phyloP scores from a whole-genome alignment of 345 rosid genomes.

The Erucastrum elatum region DNA sequence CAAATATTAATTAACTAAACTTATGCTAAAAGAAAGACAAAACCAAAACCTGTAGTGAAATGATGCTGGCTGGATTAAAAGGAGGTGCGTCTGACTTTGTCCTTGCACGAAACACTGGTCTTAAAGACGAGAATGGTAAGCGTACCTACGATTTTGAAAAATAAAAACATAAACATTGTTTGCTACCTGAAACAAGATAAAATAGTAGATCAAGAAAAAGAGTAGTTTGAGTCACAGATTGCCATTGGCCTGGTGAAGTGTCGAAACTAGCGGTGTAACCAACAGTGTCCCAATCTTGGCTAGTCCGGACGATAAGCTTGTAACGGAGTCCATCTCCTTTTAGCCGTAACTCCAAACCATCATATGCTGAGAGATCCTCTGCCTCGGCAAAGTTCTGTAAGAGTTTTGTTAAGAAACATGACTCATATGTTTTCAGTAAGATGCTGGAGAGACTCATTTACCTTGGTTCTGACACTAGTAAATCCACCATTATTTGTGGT shows the following conservation, averaged over 20 bases:
- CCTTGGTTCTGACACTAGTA: slow-evolving; percentile 84
- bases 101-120: slow-evolving; percentile 83
- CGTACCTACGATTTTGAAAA: slow-evolving; percentile 47
- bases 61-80: slow-evolving; percentile 63
- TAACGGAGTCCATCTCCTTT: slow-evolving; percentile 90
- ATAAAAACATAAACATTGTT: background rate
- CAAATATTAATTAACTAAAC: background rate
- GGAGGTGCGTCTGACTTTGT: slow-evolving; percentile 77
- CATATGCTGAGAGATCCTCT: slow-evolving; percentile 83
- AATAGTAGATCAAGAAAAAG: background rate
- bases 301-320: slow-evolving; percentile 75
- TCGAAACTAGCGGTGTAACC: slow-evolving; percentile 85
- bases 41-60: slow-evolving; percentile 75
- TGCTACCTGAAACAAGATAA: background rate
- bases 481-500: slow-evolving; percentile 95
- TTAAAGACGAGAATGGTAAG: slow-evolving; percentile 76
- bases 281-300: slow-evolving; percentile 87
- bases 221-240: slow-evolving; percentile 56
- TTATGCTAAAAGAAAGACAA: background rate
- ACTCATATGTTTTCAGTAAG: slow-evolving; percentile 3
- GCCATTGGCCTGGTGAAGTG: slow-evolving; percentile 82
- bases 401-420: background rate
- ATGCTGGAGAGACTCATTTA: slow-evolving; percentile 7
- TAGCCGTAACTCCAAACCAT: slow-evolving; percentile 75
- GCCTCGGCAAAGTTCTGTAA: slow-evolving; percentile 74